Base-by-base conservation (phyloP, 2,329 filamentous ascomycete genomes). In the Aspergillus sp. region DNA sequence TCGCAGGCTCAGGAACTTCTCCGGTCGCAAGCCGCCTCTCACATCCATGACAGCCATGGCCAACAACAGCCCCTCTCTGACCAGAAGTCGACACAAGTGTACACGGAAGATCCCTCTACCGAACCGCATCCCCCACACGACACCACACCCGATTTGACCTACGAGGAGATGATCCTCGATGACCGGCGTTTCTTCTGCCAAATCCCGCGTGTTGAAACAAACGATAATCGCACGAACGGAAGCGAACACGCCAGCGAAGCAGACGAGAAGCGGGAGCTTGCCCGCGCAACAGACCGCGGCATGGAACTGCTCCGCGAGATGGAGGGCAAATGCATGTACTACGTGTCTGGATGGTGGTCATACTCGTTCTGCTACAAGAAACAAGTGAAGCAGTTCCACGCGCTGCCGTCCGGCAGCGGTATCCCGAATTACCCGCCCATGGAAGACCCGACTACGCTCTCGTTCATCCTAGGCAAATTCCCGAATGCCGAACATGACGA, bases 311-410 rank as follows among this genome's bases (percentile, higher is more conserved):
- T 96, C 47, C 82, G 83, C 58, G 84, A 86, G 22, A 86, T 96
- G 72, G 82, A 92, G 49, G 88, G 86, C 3, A 81, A 82, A 47
- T 96, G 92, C 70, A 82, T 96, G 57, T 95, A 93, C 75, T 89
- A 84, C 68, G 75, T 91, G 59, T 88, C 85, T 1, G 92, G 92
- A 0, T 96, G 92, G 92, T 96, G 92, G 92, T 94, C 88, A 66
- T 96, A 96, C 73, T 88, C 87, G 62, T 96, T 96, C 71, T 96
- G 92, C 78, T 94, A 95, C 74, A 89, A 89, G 66, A 82, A 86
- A 56, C 85, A 93, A 57, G 86, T 96, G 56, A 88, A 89, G 64
- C 92, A 96, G 72, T 96, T 95, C 72, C 92, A 96, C 69, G 90
- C 90, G 42, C 75, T 93, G 53, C 82, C 90, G 1, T 84, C 84